Base-by-base conservation (phyloP, 495 filamentous ascomycete species). In the Extremus antarcticus region DNA sequence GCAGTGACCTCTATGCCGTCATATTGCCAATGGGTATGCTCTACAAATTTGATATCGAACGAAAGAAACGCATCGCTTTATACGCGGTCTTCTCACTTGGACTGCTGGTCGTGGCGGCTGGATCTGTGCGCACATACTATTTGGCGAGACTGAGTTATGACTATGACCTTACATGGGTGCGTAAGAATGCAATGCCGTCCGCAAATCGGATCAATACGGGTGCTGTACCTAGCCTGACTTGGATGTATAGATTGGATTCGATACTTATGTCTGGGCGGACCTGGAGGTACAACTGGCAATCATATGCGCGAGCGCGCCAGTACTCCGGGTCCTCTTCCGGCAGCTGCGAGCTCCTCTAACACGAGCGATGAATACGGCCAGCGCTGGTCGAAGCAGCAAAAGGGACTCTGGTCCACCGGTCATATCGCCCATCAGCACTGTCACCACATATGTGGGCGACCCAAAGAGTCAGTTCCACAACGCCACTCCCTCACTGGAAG, bases 321-420 rank as follows among this genome's bases (percentile, higher is more conserved):
- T 63, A 3, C 54, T 68, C 4, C 65, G 67, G 16, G 62, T 65
- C 45, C 63, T 69, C 57, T 66, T 69, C 51, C n/a, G n/a, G n/a
- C n/a, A n/a, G n/a, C n/a, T n/a, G n/a, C n/a, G n/a, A n/a, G 46
- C n/a, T n/a, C n/a, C n/a, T n/a, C n/a, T n/a, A n/a, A n/a, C n/a
- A n/a, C n/a, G n/a, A n/a, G n/a, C n/a, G n/a, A n/a, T n/a, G n/a
- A n/a, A n/a, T n/a, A n/a, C n/a, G n/a, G n/a, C n/a, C n/a, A n/a
- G n/a, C n/a, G n/a, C n/a, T n/a, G n/a, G n/a, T n/a, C n/a, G n/a
- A n/a, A n/a, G n/a, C n/a, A n/a, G n/a, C n/a, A n/a, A n/a, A n/a
- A n/a, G n/a, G n/a, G n/a, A n/a, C n/a, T n/a, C n/a, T n/a, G n/a
- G n/a, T n/a, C n/a, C n/a, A n/a, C n/a, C n/a, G n/a, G n/a, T n/a